Conservation (phyloP, 108 stramenopile species). For the Epithemia pelagica region DNA sequence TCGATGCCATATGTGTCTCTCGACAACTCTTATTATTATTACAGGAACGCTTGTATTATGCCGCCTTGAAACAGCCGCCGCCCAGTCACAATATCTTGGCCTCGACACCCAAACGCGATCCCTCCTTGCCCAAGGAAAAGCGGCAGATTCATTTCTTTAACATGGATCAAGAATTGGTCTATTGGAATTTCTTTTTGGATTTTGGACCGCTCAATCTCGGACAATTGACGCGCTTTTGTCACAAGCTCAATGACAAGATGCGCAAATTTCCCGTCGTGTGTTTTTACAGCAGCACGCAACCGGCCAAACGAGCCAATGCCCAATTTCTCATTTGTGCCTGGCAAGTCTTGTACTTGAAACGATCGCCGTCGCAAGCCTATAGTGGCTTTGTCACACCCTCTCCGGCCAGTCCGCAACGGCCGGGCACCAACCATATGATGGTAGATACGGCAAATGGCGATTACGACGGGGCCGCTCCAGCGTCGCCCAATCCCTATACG, state of each 20-base stretch:
- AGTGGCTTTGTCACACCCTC: constrained; percentile 26
- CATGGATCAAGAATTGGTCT: constrained; percentile 90
- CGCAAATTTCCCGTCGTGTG: constrained; percentile 49
- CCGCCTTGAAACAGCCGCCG: constrained; percentile 28
- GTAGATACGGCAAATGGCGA: background rate
- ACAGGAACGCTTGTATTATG: constrained; percentile 45
- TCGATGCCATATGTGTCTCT: too few species aligned
- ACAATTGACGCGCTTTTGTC: constrained; percentile 92
- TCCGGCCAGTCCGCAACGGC: background rate
- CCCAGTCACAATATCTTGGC: constrained; percentile 26
- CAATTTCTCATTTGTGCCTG: constrained; percentile 85
- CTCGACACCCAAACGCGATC: background rate
- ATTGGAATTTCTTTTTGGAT: constrained; percentile 99
- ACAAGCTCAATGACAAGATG: constrained; percentile 57
- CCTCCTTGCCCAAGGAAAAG: constrained; percentile 8
- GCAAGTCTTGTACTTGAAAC: constrained; percentile 81
- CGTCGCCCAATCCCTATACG: background rate
- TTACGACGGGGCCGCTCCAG: background rate
- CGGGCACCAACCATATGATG: background rate
- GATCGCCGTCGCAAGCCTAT: constrained; percentile 68
- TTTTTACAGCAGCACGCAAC: constrained; percentile 67
- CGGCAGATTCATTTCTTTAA: constrained; percentile 69
- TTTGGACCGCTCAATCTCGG: constrained; percentile 98
- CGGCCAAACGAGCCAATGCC: constrained; percentile 89
- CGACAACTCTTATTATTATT: too few species aligned